phyloP scores from a whole-genome alignment of 352 stramenopile genomes.

The Phytopythium helicoides region DNA sequence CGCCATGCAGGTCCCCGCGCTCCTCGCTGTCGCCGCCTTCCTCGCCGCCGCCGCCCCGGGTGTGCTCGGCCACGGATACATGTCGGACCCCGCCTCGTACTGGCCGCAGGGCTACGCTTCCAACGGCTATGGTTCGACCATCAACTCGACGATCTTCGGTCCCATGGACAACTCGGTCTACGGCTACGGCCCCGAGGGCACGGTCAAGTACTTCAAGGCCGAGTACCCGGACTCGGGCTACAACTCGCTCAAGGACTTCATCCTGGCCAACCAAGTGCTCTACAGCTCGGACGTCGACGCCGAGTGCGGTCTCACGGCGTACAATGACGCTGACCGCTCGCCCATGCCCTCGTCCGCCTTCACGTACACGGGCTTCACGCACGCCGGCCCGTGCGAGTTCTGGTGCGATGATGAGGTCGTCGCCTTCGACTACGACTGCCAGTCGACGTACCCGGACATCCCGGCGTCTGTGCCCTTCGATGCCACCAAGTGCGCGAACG shows the following conservation, averaged over 20 bases:
- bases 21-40: constrained; percentile 20
- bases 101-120: constrained; percentile 34
- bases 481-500: constrained; percentile 30
- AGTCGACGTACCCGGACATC: constrained; percentile 28
- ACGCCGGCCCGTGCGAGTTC: constrained; percentile 56
- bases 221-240: constrained; percentile 33
- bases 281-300: constrained; percentile 27
- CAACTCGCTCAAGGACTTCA: constrained; percentile 36
- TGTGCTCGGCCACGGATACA: constrained; percentile 32
- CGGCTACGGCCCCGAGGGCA: constrained; percentile 37
- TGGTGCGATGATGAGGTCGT: constrained; percentile 62
- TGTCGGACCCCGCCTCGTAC: constrained; percentile 35
- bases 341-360: constrained; percentile 31
- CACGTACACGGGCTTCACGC: constrained; percentile 49
- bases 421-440: constrained; percentile 46
- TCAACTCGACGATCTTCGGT: constrained; percentile 37
- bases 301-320: constrained; percentile 35
- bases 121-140: constrained; percentile 44
- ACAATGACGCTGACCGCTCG: constrained; percentile 32
- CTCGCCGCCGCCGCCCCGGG: constrained; percentile 5
- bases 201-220: constrained; percentile 31
- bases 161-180: constrained; percentile 30
- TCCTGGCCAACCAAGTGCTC: constrained; percentile 44
- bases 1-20: constrained; percentile 9
- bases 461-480: constrained; percentile 44